Percentiles rank a stretch among this genome's conserved stretches.
Conservation (phyloP, 2,329 filamentous ascomycete species). For the Phaeosphaeriaceae sp. region DNA sequence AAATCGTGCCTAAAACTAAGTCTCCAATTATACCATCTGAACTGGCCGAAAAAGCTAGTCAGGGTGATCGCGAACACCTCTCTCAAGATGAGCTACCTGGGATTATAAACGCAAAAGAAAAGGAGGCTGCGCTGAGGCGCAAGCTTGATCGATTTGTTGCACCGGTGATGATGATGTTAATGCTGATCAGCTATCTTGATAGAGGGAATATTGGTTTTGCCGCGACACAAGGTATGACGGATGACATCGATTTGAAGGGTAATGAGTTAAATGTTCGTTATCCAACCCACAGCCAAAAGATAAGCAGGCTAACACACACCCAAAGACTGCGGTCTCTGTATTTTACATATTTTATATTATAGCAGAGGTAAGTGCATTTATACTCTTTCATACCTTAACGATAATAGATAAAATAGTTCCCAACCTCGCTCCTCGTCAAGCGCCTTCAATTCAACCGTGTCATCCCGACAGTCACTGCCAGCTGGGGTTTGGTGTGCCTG, state of each 20-base stretch:
- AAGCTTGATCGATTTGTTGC: conserved; percentile 44
- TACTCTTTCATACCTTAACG: not conserved
- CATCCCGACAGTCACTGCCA: conserved; percentile 59
- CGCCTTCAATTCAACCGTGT: conserved; percentile 44
- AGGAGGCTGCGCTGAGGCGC: conserved; percentile 35
- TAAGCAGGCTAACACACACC: not conserved
- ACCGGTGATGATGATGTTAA: conserved; percentile 45
- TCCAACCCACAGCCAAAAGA: not conserved
- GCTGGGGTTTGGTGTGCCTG: conserved; percentile 53
- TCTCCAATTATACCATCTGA: conserved; percentile 2
- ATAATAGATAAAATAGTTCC: conserved; percentile 25
- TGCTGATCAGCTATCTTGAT: conserved; percentile 45
- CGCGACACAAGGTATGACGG: conserved; percentile 43
- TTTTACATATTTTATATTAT: conserved; percentile 48
- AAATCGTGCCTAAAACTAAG: conserved; percentile 7
- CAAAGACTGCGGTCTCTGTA: conserved; percentile 40
- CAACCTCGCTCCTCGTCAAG: conserved; percentile 42
- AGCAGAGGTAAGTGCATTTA: conserved; percentile 30
- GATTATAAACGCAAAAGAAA: conserved; percentile 22
- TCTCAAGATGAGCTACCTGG: conserved; percentile 26
- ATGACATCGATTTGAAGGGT: conserved; percentile 33
- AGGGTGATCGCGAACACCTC: conserved; percentile 25
- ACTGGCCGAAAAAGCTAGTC: conserved; percentile 18
- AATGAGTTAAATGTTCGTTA: conserved; percentile 34
- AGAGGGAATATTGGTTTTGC: conserved; percentile 46